Evolutionary conservation across 495 filamentous ascomycete species (phyloP).

Genomic region (Pseudoneurospora amorphoporcata): DNA sequence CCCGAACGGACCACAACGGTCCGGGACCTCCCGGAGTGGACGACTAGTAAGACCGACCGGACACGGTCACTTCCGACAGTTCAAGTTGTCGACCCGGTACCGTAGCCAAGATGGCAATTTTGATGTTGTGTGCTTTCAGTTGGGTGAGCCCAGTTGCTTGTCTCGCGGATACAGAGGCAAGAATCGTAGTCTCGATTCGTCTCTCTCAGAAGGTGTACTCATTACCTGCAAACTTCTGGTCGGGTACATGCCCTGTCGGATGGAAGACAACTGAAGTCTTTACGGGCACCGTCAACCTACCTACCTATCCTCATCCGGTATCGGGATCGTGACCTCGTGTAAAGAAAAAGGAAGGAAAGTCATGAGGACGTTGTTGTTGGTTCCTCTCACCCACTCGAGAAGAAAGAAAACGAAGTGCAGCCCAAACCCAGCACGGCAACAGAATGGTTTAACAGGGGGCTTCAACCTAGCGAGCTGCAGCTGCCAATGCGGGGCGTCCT

Average conservation of each 20-base stretch:
- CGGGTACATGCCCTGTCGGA: background rate
- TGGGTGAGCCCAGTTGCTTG: too few species aligned
- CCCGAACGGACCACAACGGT: background rate
- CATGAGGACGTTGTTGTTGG: background rate
- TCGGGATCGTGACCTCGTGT: background rate
- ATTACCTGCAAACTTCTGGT: background rate
- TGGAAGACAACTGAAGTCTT: background rate
- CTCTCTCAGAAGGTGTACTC: background rate
- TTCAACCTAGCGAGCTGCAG: background rate
- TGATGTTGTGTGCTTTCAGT: too few species aligned
- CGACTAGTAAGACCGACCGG: background rate
- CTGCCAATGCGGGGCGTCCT: background rate
- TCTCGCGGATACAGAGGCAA: too few species aligned
- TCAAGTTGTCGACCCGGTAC: too few species aligned
- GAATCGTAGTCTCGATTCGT: background rate
- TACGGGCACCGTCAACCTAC: background rate
- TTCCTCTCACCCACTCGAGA: background rate
- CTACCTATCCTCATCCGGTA: background rate
- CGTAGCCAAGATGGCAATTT: background rate
- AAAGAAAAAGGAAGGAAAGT: background rate
- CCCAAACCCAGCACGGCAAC: background rate
- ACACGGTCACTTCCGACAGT: background rate
- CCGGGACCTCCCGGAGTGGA: background rate
- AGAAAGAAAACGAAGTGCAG: background rate
- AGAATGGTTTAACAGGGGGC: background rate